These are phyloP conservation scores for Taxillus chinensis DNA, from an alignment of 164 flowering plant species.

Conservation along the genomic window DNA sequence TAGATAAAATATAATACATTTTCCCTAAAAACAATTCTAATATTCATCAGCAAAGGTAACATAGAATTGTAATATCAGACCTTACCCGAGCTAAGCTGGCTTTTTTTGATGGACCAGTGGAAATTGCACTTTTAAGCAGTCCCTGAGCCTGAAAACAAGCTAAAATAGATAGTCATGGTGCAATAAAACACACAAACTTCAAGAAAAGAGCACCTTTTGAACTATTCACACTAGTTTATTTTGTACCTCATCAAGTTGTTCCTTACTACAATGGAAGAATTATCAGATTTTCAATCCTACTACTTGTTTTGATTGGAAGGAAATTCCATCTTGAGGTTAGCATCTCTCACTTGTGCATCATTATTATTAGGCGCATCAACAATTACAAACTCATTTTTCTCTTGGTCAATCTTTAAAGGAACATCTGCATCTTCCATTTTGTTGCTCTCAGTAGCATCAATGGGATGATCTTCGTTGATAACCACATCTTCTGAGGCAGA, in stretches of 20 bases:
- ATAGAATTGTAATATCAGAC: not conserved
- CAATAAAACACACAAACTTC: not conserved
- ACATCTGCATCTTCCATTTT: slow-evolving; percentile 22
- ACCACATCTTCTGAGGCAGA: slow-evolving; percentile 21
- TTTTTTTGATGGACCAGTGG: slow-evolving; percentile 93
- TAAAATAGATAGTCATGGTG: slow-evolving; percentile 16
- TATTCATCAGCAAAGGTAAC: no score
- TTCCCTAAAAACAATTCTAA: no score
- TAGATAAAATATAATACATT: no score
- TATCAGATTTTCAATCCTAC: slow-evolving; percentile 25
- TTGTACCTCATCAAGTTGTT: slow-evolving; percentile 91
- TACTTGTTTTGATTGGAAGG: slow-evolving; percentile 21
- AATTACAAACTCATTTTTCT: slow-evolving; percentile 25
- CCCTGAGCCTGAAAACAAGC: slow-evolving; percentile 81
- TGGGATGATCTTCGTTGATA: slow-evolving; percentile 22
- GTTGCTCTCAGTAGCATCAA: slow-evolving; percentile 22
- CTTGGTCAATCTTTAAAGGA: slow-evolving; percentile 24
- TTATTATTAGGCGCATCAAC: slow-evolving; percentile 15
- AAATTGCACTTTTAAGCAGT: slow-evolving; percentile 63
- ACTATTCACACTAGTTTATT: slow-evolving; percentile 5
- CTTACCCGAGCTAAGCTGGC: slow-evolving; percentile 96
- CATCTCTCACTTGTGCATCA: slow-evolving; percentile 25
- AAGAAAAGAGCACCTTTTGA: not conserved
- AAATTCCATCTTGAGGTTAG: slow-evolving; percentile 31
- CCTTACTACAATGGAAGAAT: slow-evolving; percentile 44